Conservation (phyloP, 305 asterid genomes). For the Nicotiana rustica region DNA sequence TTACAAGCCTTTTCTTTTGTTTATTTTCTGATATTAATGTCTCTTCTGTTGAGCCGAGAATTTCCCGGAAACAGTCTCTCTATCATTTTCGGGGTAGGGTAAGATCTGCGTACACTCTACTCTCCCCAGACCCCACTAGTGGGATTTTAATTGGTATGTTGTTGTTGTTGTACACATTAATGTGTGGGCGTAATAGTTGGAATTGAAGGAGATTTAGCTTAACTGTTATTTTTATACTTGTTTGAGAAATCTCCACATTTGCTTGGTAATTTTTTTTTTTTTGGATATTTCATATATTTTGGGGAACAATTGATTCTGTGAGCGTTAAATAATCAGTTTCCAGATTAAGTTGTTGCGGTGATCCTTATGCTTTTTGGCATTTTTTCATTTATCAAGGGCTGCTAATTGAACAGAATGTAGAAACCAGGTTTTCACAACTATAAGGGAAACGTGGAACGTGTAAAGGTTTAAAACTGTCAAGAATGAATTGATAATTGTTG, state of each 20-base stretch:
- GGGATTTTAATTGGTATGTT: too few relatives aligned
- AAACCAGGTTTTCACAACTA: background rate
- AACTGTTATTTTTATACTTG: background rate
- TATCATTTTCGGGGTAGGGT: too few relatives aligned
- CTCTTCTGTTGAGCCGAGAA: too few relatives aligned
- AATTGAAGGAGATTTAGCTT: background rate
- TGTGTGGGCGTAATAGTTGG: background rate
- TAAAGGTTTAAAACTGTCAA: background rate
- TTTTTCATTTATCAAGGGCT: background rate
- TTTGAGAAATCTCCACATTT: background rate
- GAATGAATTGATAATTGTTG: background rate
- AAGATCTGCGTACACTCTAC: too few relatives aligned
- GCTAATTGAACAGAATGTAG: background rate
- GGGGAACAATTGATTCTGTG: background rate
- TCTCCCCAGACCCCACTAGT: too few relatives aligned
- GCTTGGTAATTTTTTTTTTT: background rate
- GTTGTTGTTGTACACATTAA: background rate
- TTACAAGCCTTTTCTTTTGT: too few relatives aligned
- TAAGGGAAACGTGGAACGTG: background rate
- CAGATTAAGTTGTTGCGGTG: background rate
- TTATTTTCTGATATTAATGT: too few relatives aligned
- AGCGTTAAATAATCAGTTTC: background rate
- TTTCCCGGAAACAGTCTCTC: too few relatives aligned
- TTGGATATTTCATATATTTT: constrained; percentile 3
- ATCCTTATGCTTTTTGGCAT: background rate